These are phyloP conservation scores for Streptanthus diversifolius DNA, from an alignment of 345 rosid genomes.

Conservation along the genomic window DNA sequence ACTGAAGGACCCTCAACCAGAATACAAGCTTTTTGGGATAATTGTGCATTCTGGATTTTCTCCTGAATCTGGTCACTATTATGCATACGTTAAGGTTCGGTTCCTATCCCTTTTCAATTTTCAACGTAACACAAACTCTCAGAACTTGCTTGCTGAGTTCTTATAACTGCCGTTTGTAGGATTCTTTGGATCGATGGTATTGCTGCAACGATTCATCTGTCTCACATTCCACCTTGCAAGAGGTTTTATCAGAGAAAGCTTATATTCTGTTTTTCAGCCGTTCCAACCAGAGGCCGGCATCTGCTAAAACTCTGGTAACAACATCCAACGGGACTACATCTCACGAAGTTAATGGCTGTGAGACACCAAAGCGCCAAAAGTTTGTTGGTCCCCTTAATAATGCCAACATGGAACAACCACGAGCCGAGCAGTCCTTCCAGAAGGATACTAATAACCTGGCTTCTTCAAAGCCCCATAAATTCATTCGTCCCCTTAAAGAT, in stretches of 20 bases:
- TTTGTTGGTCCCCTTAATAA: conserved; percentile 40
- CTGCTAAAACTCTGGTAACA: conserved; percentile 35
- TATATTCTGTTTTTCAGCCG: conserved; percentile 93
- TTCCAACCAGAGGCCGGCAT: conserved; percentile 55
- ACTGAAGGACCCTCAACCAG: conserved; percentile 77
- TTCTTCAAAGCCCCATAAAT: conserved; percentile 40
- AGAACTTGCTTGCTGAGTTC: conserved; percentile 21
- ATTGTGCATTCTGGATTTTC: conserved; percentile 94
- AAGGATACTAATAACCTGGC: conserved; percentile 32
- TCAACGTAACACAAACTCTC: neutral
- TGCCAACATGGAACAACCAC: conserved; percentile 36
- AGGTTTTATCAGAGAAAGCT: conserved; percentile 89
- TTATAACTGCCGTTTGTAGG: conserved; percentile 42
- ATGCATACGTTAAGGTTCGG: conserved; percentile 88
- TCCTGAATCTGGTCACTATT: conserved; percentile 93
- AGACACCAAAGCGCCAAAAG: conserved; percentile 40
- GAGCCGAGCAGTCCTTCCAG: conserved; percentile 39
- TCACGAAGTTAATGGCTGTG: conserved; percentile 48
- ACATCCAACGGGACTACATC: conserved; percentile 58
- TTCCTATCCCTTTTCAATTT: conserved; percentile 5
- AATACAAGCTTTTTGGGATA: conserved; percentile 90
- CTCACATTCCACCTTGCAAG: conserved; percentile 68
- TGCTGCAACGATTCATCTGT: conserved; percentile 87
- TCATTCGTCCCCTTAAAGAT: conserved; percentile 38
- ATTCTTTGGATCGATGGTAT: conserved; percentile 86